Percentiles rank a stretch among this genome's conserved stretches.
Conservation (phyloP, 345 rosid species). For the Eucalyptus guilfoylei region DNA sequence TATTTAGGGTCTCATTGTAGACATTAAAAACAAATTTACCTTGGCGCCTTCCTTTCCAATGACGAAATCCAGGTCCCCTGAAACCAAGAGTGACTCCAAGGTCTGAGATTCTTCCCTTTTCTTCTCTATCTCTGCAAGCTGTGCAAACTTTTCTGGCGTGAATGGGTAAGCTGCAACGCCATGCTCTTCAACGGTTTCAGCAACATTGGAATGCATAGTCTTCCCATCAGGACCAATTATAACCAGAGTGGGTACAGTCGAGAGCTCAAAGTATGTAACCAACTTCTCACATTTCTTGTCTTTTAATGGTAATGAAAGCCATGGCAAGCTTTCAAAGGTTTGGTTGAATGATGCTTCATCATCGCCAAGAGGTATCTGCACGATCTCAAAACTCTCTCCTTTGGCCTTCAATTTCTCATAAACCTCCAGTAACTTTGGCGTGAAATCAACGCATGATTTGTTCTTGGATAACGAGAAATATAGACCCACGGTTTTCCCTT, state of each 20-base stretch:
- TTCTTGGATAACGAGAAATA: constrained; percentile 2
- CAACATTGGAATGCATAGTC: constrained; percentile 15
- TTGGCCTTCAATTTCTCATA: constrained; percentile 9
- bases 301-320: constrained; percentile 20
- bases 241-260: constrained; percentile 20
- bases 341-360: constrained; percentile 7
- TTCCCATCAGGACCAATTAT: constrained; percentile 22
- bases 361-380: constrained; percentile 12
- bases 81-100: constrained; percentile 18
- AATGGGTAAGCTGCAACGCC: constrained; percentile 30
- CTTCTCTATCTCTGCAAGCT: constrained; percentile 12
- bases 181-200: constrained; percentile 13
- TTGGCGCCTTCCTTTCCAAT: constrained; percentile 11
- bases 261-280: constrained; percentile 10
- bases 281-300: constrained; percentile 12
- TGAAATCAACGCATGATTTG: constrained; percentile 8
- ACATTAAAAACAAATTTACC: constrained; percentile 2
- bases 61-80: constrained; percentile 13
- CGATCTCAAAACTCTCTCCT: constrained; percentile 22
- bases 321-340: constrained; percentile 11
- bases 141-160: constrained; percentile 16
- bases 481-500: constrained; percentile 21
- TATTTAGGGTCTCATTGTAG: background rate
- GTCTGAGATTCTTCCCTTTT: constrained; percentile 18
- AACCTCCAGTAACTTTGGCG: constrained; percentile 6